A percentile compares a stretch with the other conserved stretches of the same genome.
These are phyloP conservation scores for Cephaloascus fragrans DNA, from an alignment of 805 yeast species.

Conservation along the genomic window DNA sequence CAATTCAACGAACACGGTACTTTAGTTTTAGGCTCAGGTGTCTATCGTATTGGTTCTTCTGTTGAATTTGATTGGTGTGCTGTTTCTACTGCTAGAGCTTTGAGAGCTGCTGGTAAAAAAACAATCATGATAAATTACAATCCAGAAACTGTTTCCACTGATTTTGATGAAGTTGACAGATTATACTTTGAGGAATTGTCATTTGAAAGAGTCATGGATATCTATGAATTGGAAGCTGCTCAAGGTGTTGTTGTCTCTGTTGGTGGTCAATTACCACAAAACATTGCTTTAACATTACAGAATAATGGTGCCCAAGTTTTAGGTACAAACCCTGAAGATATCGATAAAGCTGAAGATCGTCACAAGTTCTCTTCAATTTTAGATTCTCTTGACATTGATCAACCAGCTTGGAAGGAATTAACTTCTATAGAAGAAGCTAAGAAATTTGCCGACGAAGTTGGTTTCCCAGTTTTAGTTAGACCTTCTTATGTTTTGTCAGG, in stretches of 20 bases:
- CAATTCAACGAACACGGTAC: slow-evolving; percentile 84
- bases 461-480: slow-evolving; percentile 93
- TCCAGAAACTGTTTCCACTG: slow-evolving; percentile 98
- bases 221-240: slow-evolving; percentile 85
- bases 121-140: slow-evolving; percentile 96
- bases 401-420: slow-evolving; percentile 96
- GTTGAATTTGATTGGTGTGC: slow-evolving; percentile 99
- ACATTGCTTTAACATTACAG: slow-evolving; percentile 83
- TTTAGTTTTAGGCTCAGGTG: slow-evolving; percentile 97
- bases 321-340: slow-evolving; percentile 91
- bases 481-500: slow-evolving; percentile 97
- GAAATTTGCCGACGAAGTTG: slow-evolving; percentile 73
- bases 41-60: slow-evolving; percentile 95
- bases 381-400: slow-evolving; percentile 89
- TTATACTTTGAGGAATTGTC: slow-evolving; percentile 92
- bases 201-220: slow-evolving; percentile 94
- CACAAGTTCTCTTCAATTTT: slow-evolving; percentile 93
- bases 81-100: slow-evolving; percentile 90
- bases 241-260: slow-evolving; percentile 91
- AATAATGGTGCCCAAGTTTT: slow-evolving; percentile 76
- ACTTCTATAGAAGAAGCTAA: slow-evolving; percentile 81
- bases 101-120: slow-evolving; percentile 77
- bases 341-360: slow-evolving; percentile 97
- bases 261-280: slow-evolving; percentile 98
- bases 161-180: slow-evolving; percentile 96